Conservation (phyloP, 2,329 filamentous ascomycete genomes). For the Cladosporium phlei region DNA sequence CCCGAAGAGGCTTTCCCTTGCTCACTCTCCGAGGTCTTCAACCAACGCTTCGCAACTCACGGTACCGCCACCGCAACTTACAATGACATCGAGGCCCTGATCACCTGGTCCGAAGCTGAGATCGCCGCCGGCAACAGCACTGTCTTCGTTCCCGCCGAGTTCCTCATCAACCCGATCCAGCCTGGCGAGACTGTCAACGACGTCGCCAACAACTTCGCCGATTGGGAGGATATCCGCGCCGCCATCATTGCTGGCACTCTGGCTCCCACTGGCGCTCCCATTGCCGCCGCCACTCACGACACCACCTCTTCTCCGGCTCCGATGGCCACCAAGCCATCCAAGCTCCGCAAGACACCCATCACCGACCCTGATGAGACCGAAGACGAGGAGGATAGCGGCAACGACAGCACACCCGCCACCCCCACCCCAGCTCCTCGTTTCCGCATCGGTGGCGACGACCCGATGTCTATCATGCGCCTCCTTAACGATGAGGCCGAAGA, state of each 20-base stretch:
- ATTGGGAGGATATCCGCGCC: conserved; percentile 15
- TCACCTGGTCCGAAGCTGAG: conserved; percentile 22
- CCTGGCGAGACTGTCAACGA: conserved; percentile 21
- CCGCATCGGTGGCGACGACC: not conserved
- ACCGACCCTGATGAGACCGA: conserved; percentile 23
- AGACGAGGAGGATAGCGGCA: conserved; percentile 25
- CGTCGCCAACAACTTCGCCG: conserved; percentile 22
- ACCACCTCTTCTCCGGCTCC: not conserved
- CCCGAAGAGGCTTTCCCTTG: conserved; percentile 19
- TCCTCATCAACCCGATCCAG: conserved; percentile 23
- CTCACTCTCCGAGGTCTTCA: conserved; percentile 22
- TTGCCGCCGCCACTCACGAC: not conserved
- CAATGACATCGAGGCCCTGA: conserved; percentile 21
- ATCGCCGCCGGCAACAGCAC: conserved; percentile 18
- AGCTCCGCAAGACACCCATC: not conserved
- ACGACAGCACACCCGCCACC: not conserved
- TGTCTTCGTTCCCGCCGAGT: conserved; percentile 29
- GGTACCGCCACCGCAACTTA: conserved; percentile 18
- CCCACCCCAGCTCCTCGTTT: not conserved
- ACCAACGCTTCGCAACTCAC: conserved; percentile 13
- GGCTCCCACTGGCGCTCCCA: not conserved
- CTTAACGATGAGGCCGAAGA: not conserved
- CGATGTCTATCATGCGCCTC: conserved; percentile 2
- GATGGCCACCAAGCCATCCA: not conserved
- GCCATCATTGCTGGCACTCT: not conserved